Evolutionary conservation across 2,329 filamentous ascomycete genomes (phyloP).

Genomic region (Tolypocladium pustulatum): DNA sequence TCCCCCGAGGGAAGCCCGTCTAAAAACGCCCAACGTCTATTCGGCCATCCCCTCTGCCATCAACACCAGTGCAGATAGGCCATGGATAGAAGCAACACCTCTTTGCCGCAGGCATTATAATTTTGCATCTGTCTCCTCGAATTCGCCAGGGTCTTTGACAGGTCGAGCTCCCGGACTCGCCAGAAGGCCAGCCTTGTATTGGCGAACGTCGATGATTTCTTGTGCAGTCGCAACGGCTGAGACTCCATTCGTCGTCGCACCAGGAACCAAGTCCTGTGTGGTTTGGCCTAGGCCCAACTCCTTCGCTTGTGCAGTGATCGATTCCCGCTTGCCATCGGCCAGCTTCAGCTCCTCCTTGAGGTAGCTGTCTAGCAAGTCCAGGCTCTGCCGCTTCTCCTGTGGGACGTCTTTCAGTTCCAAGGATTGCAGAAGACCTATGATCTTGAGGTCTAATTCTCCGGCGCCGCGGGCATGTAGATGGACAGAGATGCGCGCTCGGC

Average conservation of each 20-base stretch:
- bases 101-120: conserved; percentile 33
- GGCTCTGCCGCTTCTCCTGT: conserved; percentile 35
- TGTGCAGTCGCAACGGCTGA: conserved; percentile 28
- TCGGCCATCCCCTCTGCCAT: not conserved
- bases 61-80: not conserved
- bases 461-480: conserved; percentile 68
- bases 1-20: not conserved
- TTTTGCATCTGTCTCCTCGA: conserved; percentile 78
- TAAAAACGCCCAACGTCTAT: not conserved
- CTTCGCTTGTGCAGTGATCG: conserved; percentile 33
- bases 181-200: conserved; percentile 67
- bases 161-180: conserved; percentile 64
- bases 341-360: conserved; percentile 36
- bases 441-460: conserved; percentile 33
- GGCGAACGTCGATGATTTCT: conserved; percentile 66
- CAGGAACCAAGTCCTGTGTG: conserved; percentile 18
- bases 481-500: conserved; percentile 73
- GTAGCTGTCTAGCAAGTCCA: conserved; percentile 39
- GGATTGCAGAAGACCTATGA: conserved; percentile 27
- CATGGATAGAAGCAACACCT: not conserved
- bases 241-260: conserved; percentile 30
- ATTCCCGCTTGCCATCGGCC: conserved; percentile 36
- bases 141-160: conserved; percentile 67
- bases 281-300: conserved; percentile 29
- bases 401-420: conserved; percentile 23